These are phyloP conservation scores for Fusarium annulatum DNA, from an alignment of 2,329 filamentous ascomycete genomes.

Conservation along the genomic window DNA sequence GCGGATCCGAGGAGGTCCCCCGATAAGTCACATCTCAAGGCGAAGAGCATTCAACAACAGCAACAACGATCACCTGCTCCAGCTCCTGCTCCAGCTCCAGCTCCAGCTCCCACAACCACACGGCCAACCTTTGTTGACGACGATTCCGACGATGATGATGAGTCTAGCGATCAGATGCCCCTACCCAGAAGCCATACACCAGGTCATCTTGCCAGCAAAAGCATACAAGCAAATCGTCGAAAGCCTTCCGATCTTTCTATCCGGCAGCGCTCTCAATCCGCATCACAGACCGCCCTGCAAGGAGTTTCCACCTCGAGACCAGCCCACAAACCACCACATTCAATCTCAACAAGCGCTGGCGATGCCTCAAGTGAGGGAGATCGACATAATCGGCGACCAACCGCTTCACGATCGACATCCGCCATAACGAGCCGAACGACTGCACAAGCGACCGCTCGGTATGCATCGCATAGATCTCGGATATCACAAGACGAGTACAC, in stretches of 20 bases:
- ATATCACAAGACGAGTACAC: constrained; percentile 56
- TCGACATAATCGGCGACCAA: constrained; percentile 51
- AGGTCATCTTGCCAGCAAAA: constrained; percentile 69
- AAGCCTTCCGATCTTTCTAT: constrained; percentile 64
- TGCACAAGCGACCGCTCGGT: constrained; percentile 34
- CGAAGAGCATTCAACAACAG: constrained; percentile 58
- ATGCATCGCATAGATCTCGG: constrained; percentile 34
- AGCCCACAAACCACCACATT: constrained; percentile 43
- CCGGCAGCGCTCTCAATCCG: constrained; percentile 66
- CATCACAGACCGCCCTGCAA: constrained; percentile 50
- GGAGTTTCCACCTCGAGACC: constrained; percentile 44
- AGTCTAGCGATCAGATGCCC: constrained; percentile 52
- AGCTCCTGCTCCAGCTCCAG: constrained; percentile 6
- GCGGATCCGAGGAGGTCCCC: constrained; percentile 54
- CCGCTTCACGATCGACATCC: constrained; percentile 64
- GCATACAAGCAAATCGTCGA: constrained; percentile 60
- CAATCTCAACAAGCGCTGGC: constrained; percentile 36
- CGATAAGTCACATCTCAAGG: constrained; percentile 50
- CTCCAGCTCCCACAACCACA: constrained; percentile 35
- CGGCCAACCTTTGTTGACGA: constrained; percentile 52
- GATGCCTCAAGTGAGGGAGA: constrained; percentile 44
- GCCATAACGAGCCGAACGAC: constrained; percentile 56
- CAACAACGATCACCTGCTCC: constrained; percentile 53
- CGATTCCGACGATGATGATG: constrained; percentile 50
- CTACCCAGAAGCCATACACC: constrained; percentile 70